These are phyloP conservation scores for Globisporangium sylvaticum DNA, from an alignment of 352 stramenopile species.

Conservation along the genomic window DNA sequence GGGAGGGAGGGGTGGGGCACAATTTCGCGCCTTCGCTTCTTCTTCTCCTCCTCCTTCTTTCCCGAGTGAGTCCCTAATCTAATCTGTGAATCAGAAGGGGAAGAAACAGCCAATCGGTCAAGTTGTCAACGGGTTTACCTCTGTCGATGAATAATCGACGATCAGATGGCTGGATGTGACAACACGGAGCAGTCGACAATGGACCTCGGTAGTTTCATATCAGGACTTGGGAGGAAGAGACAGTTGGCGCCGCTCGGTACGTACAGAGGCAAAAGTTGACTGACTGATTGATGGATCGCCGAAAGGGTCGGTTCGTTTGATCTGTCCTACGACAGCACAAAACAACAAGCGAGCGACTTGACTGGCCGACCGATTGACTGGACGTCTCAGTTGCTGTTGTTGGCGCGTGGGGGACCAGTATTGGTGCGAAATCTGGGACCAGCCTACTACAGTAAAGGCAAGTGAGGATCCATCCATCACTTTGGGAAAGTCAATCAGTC, in stretches of 20 bases:
- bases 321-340: background rate
- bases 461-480: background rate
- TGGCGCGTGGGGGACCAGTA: background rate
- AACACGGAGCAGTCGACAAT: background rate
- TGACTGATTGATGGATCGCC: background rate
- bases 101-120: constrained; percentile 18
- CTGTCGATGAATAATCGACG: constrained; percentile 1
- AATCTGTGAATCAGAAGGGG: constrained; percentile 15
- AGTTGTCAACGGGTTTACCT: constrained; percentile 15
- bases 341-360: background rate
- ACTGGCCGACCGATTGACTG: constrained; percentile 3
- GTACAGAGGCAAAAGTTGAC: background rate
- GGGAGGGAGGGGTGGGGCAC: constrained; percentile 1
- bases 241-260: constrained; percentile 6
- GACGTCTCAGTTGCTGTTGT: background rate
- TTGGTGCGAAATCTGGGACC: background rate
- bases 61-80: background rate
- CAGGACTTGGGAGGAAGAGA: constrained; percentile 10
- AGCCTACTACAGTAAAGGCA: background rate
- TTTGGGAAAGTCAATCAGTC: background rate
- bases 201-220: constrained; percentile 3
- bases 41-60: background rate
- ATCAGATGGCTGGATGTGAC: background rate
- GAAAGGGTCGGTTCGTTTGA: background rate
- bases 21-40: constrained; percentile 10